phyloP scores from a whole-genome alignment of 768 basidiomycete genomes.

The Kwoniella mangroviensis region DNA sequence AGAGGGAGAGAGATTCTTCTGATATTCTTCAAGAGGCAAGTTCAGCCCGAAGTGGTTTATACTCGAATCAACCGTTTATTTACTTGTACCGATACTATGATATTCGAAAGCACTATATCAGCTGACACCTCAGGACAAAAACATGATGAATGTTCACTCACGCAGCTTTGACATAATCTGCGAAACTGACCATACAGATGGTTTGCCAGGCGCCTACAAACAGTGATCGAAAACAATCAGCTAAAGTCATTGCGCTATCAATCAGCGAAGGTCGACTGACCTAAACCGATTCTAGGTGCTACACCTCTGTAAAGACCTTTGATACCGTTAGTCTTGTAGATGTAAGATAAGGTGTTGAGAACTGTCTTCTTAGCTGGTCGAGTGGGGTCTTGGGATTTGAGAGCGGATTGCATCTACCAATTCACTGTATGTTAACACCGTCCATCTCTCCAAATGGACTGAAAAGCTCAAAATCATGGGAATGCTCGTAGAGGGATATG shows the following conservation, averaged over 20 bases:
- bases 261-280: slow-evolving; percentile 54
- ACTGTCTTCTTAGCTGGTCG: slow-evolving; percentile 89
- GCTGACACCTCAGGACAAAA: neutral
- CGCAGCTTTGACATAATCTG: slow-evolving; percentile 84
- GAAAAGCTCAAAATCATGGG: no score
- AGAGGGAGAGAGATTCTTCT: no score
- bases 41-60: no score
- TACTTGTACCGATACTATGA: slow-evolving; percentile 3
- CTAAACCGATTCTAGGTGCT: slow-evolving; percentile 92
- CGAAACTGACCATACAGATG: slow-evolving; percentile 97
- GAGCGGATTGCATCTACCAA: slow-evolving; percentile 96
- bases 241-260: neutral
- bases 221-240: neutral
- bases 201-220: slow-evolving; percentile 49
- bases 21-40: no score
- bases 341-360: slow-evolving; percentile 84
- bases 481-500: no score
- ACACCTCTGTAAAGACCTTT: slow-evolving; percentile 97
- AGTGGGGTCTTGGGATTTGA: slow-evolving; percentile 74
- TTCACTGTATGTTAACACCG: no score
- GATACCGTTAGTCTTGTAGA: slow-evolving; percentile 95
- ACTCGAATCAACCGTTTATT: neutral
- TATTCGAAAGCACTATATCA: neutral
- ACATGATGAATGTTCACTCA: slow-evolving; percentile 34
- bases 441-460: no score